Evolutionary conservation across 177 flowering plant species (phyloP), one percentile per base, ranked within the genome.

Genomic region (Vitis hybrid): DNA sequence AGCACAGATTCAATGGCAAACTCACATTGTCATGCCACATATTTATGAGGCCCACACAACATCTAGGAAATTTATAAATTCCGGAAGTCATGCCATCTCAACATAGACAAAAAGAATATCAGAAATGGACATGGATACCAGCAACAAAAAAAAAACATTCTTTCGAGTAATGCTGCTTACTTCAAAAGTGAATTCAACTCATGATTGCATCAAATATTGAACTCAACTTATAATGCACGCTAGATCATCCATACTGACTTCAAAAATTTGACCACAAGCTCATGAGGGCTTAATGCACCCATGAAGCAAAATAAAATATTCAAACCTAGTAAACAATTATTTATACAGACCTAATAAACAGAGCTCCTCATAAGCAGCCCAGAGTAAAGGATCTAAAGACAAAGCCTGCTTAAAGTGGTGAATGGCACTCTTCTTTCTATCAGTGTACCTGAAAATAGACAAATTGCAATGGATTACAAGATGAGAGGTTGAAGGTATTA

Each of bases 301-400:
- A 40, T 40, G 8, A 40, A 7, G 45, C 45, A 40, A 40, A 40
- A 40, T 40, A 49, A 69, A 52, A 10, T 3, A 15, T 26, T 14
- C 2, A 54, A 48, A 52, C 23, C 21, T n/a, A 59, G 62, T 4
- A 62, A 34, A 15, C 64, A 62, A 26, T 48, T 50, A 48, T 56
- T 49, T 52, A 45, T 63, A 76, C 93, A 75, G 21, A 92, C 99
- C 99, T 85, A 96, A 80, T 15, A 84, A 67, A 73, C 98, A 96
- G 3, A 96, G 85, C 75, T 96, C 99, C 80, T 96, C 97, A 83
- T 91, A 96, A 69, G 98, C 99, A 75, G 83, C 85, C 99, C 99
- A 96, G 21, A 93, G 77, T 67, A 93, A 82, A 64, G 99, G 99
- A 82, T 96, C 97, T 57, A 92, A 60, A 51, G 85, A 85, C 64